Percentiles rank a stretch among this genome's conserved stretches.
Evolutionary conservation across 208 protist genomes (phyloP).

Genomic region (Lotmaria passim): DNA sequence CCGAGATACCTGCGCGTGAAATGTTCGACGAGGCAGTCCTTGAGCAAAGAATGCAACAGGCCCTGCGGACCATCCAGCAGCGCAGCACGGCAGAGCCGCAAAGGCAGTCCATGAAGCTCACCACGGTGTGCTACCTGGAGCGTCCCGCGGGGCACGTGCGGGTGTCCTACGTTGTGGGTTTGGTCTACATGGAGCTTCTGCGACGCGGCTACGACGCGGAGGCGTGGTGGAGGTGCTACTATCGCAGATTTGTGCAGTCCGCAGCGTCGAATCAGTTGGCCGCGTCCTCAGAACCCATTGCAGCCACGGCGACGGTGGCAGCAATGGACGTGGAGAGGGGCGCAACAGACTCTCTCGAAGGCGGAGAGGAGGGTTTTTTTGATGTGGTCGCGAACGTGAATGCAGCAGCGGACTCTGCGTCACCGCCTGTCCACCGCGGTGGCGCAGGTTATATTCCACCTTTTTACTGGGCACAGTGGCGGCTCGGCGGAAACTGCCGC

Average conservation of each 20-base stretch:
- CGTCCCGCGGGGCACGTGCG: slow-evolving; percentile 15
- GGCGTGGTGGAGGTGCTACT: slow-evolving; percentile 28
- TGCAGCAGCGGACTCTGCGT: too few relatives aligned
- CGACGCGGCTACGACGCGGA: slow-evolving; percentile 15
- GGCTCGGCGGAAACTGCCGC: too few relatives aligned
- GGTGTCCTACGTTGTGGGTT: slow-evolving; percentile 16
- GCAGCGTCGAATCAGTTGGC: too few relatives aligned
- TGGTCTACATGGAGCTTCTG: slow-evolving; percentile 19
- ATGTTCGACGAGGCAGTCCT: too few relatives aligned
- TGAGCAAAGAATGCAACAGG: background rate
- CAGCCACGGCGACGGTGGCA: background rate
- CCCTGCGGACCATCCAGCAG: background rate
- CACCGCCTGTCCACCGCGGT: too few relatives aligned
- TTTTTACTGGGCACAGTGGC: too few relatives aligned
- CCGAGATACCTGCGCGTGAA: too few relatives aligned
- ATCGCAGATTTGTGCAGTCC: slow-evolving; percentile 10
- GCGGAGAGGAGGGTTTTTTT: too few relatives aligned
- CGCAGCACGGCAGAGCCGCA: background rate
- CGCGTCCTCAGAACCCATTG: background rate
- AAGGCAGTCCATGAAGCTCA: background rate
- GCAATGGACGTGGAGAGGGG: too few relatives aligned
- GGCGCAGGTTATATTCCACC: too few relatives aligned
- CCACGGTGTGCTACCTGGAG: background rate
- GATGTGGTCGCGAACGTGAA: too few relatives aligned
- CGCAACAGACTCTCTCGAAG: too few relatives aligned